Percentiles rank a stretch among this genome's conserved stretches.
Conservation (phyloP, 2,329 filamentous ascomycete species). For the Tolypocladium cylindrosporum region DNA sequence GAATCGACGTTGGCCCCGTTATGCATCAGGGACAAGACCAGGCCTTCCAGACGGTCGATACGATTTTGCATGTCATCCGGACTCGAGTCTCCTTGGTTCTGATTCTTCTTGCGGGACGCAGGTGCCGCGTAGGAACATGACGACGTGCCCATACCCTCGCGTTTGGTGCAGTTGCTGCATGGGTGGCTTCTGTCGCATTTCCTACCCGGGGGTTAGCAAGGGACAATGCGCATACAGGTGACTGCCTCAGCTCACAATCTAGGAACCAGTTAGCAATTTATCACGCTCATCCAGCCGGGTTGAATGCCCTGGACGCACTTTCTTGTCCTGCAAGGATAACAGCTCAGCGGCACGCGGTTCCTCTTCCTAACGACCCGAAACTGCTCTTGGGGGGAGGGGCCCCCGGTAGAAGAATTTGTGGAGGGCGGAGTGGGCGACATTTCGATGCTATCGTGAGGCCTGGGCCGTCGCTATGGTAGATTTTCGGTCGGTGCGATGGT, state of each 20-base stretch:
- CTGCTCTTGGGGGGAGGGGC: conserved; percentile 73
- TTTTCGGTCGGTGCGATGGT: not conserved
- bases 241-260: conserved; percentile 24
- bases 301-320: conserved; percentile 48
- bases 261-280: conserved; percentile 11
- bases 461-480: not conserved
- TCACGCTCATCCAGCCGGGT: not conserved
- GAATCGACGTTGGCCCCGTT: conserved; percentile 52
- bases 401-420: conserved; percentile 65
- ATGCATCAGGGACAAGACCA: conserved; percentile 91
- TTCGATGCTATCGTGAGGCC: conserved; percentile 8
- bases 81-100: conserved; percentile 47
- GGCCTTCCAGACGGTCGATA: conserved; percentile 85
- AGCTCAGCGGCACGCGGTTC: conserved; percentile 85
- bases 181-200: conserved; percentile 91
- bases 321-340: conserved; percentile 79
- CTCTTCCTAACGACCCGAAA: conserved; percentile 85
- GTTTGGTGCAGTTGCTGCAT: conserved; percentile 90
- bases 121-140: conserved; percentile 80
- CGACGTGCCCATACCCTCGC: conserved; percentile 68
- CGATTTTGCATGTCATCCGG: conserved; percentile 98
- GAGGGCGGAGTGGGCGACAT: conserved; percentile 75
- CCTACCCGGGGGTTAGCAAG: conserved; percentile 27
- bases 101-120: conserved; percentile 61
- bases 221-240: not conserved